Conservation (phyloP, 208 protist species). For the Acanthamoeba lenticulata region DNA sequence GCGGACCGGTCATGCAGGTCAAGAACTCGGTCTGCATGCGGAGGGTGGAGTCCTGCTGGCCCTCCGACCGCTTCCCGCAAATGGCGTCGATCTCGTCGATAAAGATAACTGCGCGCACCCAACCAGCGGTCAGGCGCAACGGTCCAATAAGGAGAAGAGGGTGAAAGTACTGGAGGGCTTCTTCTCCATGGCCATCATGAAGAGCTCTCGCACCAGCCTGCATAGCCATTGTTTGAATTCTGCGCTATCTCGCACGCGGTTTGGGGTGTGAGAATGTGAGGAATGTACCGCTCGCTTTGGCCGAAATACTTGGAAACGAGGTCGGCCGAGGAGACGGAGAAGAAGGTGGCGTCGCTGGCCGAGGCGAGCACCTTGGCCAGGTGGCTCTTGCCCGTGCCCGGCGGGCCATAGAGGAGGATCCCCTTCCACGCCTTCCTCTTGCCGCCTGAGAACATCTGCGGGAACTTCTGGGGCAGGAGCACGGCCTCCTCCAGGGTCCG, state of each 20-base stretch:
- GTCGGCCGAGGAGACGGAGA: slow-evolving; percentile 96
- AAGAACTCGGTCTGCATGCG: slow-evolving; percentile 99
- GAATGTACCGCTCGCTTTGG: slow-evolving; percentile 95
- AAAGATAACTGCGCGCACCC: slow-evolving; percentile 96
- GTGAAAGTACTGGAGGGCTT: slow-evolving; percentile 79
- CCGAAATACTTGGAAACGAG: slow-evolving; percentile 98
- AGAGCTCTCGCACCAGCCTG: slow-evolving; percentile 94
- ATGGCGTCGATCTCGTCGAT: slow-evolving; percentile 99
- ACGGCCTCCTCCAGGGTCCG: slow-evolving; percentile 96
- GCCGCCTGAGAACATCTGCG: slow-evolving; percentile 94
- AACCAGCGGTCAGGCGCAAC: too few relatives aligned
- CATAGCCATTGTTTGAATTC: too few relatives aligned
- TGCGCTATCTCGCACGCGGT: too few relatives aligned
- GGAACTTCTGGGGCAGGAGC: slow-evolving; percentile 95
- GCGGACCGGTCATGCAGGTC: slow-evolving; percentile 93
- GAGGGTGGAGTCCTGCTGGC: slow-evolving; percentile 93
- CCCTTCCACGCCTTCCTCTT: slow-evolving; percentile 91
- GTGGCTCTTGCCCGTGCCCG: slow-evolving; percentile 94
- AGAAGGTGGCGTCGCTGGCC: slow-evolving; percentile 96
- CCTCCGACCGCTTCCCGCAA: slow-evolving; percentile 90
- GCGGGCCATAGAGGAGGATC: slow-evolving; percentile 94
- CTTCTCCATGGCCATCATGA: slow-evolving; percentile 95
- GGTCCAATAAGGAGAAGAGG: too few relatives aligned
- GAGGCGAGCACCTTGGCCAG: slow-evolving; percentile 92
- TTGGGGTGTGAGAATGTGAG: too few relatives aligned